phyloP scores from a whole-genome alignment of 371 early-diverging fungal species.

The Vairimorpha ceranae region DNA sequence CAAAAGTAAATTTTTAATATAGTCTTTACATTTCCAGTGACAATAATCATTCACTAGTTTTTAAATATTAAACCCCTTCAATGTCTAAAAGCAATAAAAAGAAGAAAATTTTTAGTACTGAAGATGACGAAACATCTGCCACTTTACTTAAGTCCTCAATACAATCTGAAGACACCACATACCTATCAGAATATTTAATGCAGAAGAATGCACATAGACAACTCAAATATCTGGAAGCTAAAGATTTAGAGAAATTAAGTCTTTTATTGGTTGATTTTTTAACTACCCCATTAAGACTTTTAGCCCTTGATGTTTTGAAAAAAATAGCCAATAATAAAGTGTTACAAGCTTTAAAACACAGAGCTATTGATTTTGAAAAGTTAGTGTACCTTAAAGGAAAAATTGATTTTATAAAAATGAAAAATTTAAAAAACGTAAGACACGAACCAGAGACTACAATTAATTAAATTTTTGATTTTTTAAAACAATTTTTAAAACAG shows the following conservation, averaged over 20 bases:
- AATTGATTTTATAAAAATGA: slow-evolving; percentile 46
- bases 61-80: too few relatives aligned
- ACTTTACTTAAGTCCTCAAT: background rate
- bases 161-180: background rate
- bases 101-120: background rate
- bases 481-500: background rate
- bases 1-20: too few relatives aligned
- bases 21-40: too few relatives aligned
- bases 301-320: slow-evolving; percentile 35
- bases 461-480: background rate
- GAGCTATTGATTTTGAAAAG: slow-evolving; percentile 39
- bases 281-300: slow-evolving; percentile 13
- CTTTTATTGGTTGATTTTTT: slow-evolving; percentile 39
- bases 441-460: background rate
- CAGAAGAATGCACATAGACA: background rate
- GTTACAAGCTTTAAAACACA: slow-evolving; percentile 15
- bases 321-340: slow-evolving; percentile 23
- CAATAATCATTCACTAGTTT: too few relatives aligned
- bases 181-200: slow-evolving; percentile 6
- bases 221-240: background rate
- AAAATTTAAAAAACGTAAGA: background rate
- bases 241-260: slow-evolving; percentile 1
- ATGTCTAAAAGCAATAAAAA: background rate
- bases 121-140: background rate
- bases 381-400: slow-evolving; percentile 52